Evolutionary conservation across 2,329 filamentous ascomycete species (phyloP), one percentile per base, ranked within the genome.

Genomic region (Ascosphaera pollenicola): DNA sequence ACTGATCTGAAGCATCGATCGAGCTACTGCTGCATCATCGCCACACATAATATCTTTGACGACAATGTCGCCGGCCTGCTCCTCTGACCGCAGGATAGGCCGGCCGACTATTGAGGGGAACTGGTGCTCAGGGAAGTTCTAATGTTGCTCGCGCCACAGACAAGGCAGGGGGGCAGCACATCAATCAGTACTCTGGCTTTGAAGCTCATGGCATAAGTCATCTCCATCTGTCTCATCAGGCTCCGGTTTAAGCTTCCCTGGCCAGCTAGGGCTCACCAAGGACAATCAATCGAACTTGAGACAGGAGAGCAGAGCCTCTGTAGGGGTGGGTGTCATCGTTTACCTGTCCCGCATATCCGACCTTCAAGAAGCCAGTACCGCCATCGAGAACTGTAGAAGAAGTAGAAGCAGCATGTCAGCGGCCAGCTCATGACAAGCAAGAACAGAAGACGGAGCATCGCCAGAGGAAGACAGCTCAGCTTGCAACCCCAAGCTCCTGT

Each of bases 1-100:
- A 60, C 79, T 92, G 55, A 98, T 91, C 61, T 98, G 89, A 44
- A 98, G 75, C 84, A 94, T 93, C 45, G 81, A 93, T 53, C 89
- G 76, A 48, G 89, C 87, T 40, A 84, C 84, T 13, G 89, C 85
- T 38, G 89, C 89, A 64, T 98, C 87, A 64, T 98, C 89, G 57
- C 89, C 89, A 63, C 87, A 95, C 89, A 98, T 98, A 57, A 98
- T 94, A 65, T 98, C 89, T 70, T 94, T 95, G 61, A 85, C 73
- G 49, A 76, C 65, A 46, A 77, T 69, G 51, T 76, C 71, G 45
- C 68, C 64, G 73, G 78, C 61, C 71, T 76, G 65, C 63, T 98
- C 89, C 68, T 98, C 89, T 45, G 85, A 85, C 63, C 89, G 83
- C 54, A 98, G 73, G 61, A 98, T 98, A 39, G 89, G 89, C 51